Evolutionary conservation across 2,329 filamentous ascomycete species (phyloP), one percentile per base, ranked within the genome.

Genomic region (Calonectria pseudoturangicola): DNA sequence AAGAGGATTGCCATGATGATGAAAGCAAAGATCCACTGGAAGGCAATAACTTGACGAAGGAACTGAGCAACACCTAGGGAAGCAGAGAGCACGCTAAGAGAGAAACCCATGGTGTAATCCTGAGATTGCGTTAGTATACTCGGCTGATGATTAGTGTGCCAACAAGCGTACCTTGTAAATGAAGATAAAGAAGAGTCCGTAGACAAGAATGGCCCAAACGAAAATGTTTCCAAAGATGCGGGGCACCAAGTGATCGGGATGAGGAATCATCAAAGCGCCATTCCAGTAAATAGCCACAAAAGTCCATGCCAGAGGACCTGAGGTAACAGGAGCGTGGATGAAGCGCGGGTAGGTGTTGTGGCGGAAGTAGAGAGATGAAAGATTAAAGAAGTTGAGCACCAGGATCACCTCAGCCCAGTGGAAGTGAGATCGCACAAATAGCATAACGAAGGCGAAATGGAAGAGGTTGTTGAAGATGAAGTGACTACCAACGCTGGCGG

Each of bases 11-110:
- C 90, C 88, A 96, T 95, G 82, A 98, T 95, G 74, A 92, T 88
- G 81, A 97, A 97, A 41, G 95, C 94, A 82, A 98, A 98, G 84
- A 97, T 96, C 95, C 95, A 98, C 86, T 98, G 95, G 75, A 98
- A 88, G 8, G 94, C 94, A 76, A 97, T 88, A 72, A 93, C 84
- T 82, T 95, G 92, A 79, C 89, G 88, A 64, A 92, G 86, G 85
- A 97, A 92, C 83, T 98, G 95, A 16, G 91, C 90, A 18, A 97
- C 91, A 15, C 94, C 95, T 50, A 97, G 91, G 21, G 95, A 91
- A 6, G 95, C 92, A 1, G 91, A 86, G 58, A 97, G 86, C 54
- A 95, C 88, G 77, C 92, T 93, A 78, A 98, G 88, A 67, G 91
- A 92, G 82, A 97, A 95, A 2, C 95, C 95, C 82, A 97, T 93